Base-by-base conservation (phyloP, 2,329 filamentous ascomycete species). In the Verticillium nubilum region DNA sequence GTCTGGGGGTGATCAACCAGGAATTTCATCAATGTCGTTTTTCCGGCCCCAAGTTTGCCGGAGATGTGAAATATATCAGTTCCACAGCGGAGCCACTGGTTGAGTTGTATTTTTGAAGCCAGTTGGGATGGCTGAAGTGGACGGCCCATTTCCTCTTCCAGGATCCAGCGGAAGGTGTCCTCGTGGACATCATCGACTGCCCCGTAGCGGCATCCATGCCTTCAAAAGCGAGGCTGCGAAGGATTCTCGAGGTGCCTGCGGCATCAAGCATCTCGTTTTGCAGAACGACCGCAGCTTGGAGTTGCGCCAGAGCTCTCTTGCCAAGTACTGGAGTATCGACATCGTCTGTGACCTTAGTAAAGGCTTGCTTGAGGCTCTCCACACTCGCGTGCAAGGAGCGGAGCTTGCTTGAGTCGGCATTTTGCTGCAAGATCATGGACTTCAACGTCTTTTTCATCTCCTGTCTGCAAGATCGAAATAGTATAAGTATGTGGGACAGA, bases 91-190 rank as follows among this genome's bases (percentile, higher is more conserved):
- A 56, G 54, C 54, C 54, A 56, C 9, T n/a, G 5, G 25, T 25
- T 35, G 13, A 56, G 15, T 6, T 26, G 4, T 10, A 17, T 2
- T 26, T 37, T 56, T 5, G 54, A 29, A 7, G 31, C n/a, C 13
- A 25, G 4, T n/a, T 37, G 29, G 4, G 31, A 17, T 15, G 31
- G 23, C 2, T 56, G 29, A 5, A 56, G 54, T 23, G 37, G 29
- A 17, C 12, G 19, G 10, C 25, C 7, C 10, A 7, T 12, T 2
- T 37, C 54, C 2, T 56, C 54, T 4, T 54, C 47, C n/a, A 62
- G 60, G 10, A 65, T 59, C 63, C 63, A 65, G 4, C 26, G 25
- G 26, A 64, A 63, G 2, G 63, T 65, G 4, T 59, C 26, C 1
- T 19, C 19, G 29, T 64, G 60, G 2, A 62, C 59, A 13, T 60